phyloP scores from a whole-genome alignment of 192 early-diverging fungal genomes.

The Neocallimastix lanati region DNA sequence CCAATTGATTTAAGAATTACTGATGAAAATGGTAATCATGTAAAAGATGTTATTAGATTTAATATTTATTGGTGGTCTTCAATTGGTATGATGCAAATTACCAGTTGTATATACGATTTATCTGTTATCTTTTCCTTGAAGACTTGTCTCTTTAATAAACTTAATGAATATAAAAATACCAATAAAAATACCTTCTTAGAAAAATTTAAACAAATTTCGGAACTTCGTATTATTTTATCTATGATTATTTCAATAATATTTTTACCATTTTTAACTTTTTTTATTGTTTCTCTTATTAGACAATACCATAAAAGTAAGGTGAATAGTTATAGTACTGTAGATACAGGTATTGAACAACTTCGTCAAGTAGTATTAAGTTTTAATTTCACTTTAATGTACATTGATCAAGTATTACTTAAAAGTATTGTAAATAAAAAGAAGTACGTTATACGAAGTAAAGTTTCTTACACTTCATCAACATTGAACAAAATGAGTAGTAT shows the following conservation, averaged over 20 bases:
- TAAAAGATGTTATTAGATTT: too few species aligned
- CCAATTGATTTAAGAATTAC: too few species aligned
- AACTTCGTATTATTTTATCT: not conserved
- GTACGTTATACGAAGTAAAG: too few species aligned
- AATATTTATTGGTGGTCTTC: not conserved
- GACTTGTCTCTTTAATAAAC: not conserved
- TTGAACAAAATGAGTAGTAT: too few species aligned
- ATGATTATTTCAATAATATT: not conserved
- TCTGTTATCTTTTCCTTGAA: not conserved
- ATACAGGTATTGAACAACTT: not conserved
- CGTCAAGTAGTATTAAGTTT: not conserved
- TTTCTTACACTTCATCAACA: too few species aligned
- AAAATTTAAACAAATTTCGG: not conserved
- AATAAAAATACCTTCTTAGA: not conserved
- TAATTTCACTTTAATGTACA: not conserved
- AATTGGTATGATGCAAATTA: not conserved
- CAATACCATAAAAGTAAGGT: too few species aligned
- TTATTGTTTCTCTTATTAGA: not conserved
- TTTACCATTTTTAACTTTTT: not conserved
- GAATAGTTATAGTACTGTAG: too few species aligned
- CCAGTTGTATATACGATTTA: not conserved
- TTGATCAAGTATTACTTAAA: not conserved
- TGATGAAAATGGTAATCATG: too few species aligned
- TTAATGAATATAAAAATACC: not conserved
- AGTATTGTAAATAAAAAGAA: not conserved